A percentile compares a stretch with the other conserved stretches of the same genome.
These are phyloP conservation scores for Kodamaea hsintzibuensis DNA, from an alignment of 805 yeast species.

Conservation along the genomic window DNA sequence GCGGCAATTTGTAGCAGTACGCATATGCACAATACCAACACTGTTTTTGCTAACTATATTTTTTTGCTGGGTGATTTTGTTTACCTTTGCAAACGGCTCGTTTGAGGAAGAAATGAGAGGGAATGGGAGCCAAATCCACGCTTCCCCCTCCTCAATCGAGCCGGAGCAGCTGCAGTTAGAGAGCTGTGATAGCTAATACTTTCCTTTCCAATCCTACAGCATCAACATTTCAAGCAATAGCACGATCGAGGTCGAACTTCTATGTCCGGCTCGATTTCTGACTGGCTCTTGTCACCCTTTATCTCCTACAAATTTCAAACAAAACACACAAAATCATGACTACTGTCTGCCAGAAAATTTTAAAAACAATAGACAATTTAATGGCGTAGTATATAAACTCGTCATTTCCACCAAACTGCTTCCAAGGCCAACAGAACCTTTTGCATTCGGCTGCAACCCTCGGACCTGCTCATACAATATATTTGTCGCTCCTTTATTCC, in stretches of 20 bases:
- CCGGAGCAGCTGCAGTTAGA: no score
- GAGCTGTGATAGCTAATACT: no score
- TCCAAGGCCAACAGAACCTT: conserved; percentile 3
- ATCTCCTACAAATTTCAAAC: not conserved
- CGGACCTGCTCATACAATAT: conserved; percentile 3
- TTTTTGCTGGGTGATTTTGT: not conserved
- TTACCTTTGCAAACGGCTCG: conserved; percentile 3
- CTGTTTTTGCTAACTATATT: not conserved
- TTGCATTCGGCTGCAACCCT: conserved; percentile 3
- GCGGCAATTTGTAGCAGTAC: not conserved
- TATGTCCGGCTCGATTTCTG: no score
- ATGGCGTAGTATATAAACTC: not conserved
- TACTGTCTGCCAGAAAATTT: conserved; percentile 1
- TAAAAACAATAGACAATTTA: conserved; percentile 4
- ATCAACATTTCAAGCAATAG: no score
- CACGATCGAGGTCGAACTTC: no score
- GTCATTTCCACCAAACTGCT: not conserved
- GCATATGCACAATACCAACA: not conserved
- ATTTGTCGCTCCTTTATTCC: conserved; percentile 13
- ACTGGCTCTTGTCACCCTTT: not conserved
- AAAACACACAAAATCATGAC: conserved; percentile 5
- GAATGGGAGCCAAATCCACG: not conserved
- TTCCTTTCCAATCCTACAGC: no score
- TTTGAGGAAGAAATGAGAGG: conserved; percentile 2
- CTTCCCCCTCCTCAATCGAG: no score